These are phyloP conservation scores for Ophioceras dolichostomum DNA, from an alignment of 2,329 filamentous ascomycete genomes.

Conservation along the genomic window DNA sequence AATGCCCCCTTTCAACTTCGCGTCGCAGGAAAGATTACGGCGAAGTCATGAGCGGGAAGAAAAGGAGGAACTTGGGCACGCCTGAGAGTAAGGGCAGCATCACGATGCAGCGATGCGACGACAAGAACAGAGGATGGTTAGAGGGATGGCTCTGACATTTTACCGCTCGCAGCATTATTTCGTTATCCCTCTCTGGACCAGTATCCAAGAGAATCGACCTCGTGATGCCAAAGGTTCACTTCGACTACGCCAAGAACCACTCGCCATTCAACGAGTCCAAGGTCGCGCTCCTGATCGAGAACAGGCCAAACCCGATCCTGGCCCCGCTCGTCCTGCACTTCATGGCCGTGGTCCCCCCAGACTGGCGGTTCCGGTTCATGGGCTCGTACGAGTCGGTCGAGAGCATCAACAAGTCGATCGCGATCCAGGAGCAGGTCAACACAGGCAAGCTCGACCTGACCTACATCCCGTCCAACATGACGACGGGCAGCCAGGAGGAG, in stretches of 20 bases:
- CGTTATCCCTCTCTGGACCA: slow-evolving; percentile 11
- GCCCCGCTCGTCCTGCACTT: slow-evolving; percentile 43
- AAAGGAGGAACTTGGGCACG: no score
- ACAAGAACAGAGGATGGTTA: no score
- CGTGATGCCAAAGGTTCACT: slow-evolving; percentile 14
- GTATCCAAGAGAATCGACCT: slow-evolving; percentile 9
- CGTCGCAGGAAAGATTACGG: no score
- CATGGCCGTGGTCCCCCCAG: slow-evolving; percentile 41
- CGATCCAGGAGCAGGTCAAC: slow-evolving; percentile 29
- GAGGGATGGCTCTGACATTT: no score
- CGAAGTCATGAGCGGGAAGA: no score
- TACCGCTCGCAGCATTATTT: no score
- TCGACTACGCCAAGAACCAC: slow-evolving; percentile 19
- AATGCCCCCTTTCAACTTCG: no score
- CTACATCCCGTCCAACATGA: slow-evolving; percentile 38
- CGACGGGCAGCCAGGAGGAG: slow-evolving; percentile 35
- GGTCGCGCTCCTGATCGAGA: slow-evolving; percentile 43
- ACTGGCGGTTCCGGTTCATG: slow-evolving; percentile 47
- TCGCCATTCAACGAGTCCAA: slow-evolving; percentile 34
- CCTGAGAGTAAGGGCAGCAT: no score
- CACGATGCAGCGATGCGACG: no score
- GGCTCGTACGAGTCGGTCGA: slow-evolving; percentile 33
- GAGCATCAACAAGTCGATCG: slow-evolving; percentile 28
- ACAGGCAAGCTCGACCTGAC: slow-evolving; percentile 36
- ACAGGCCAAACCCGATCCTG: slow-evolving; percentile 33